These are phyloP conservation scores for Helenozyma rhizophorensis DNA, from an alignment of 805 yeast species.

Conservation along the genomic window DNA sequence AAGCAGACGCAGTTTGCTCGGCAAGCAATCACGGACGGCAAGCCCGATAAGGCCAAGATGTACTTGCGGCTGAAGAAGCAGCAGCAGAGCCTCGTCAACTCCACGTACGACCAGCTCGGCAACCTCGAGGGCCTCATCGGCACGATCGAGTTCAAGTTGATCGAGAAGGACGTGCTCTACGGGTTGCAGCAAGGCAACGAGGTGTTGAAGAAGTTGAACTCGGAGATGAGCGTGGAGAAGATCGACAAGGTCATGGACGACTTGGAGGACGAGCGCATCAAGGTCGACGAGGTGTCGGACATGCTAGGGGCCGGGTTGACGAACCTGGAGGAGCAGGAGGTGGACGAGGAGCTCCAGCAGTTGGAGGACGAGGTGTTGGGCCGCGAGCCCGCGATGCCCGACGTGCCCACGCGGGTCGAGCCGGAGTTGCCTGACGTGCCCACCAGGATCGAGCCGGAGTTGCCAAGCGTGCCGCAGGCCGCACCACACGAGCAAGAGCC, in stretches of 20 bases:
- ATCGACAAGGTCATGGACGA: constrained; percentile 85
- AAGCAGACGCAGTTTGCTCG: constrained; percentile 62
- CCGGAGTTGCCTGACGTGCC: neutral
- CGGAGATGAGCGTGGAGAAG: constrained; percentile 70
- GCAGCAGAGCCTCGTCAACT: constrained; percentile 66
- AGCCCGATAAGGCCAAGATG: constrained; percentile 59
- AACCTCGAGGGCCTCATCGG: constrained; percentile 75
- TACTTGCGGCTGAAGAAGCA: constrained; percentile 75
- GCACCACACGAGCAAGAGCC: constrained; percentile 13
- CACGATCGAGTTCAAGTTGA: constrained; percentile 81
- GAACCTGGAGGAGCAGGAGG: constrained; percentile 51
- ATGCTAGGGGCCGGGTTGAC: constrained; percentile 42
- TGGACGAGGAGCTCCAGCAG: constrained; percentile 57
- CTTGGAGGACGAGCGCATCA: constrained; percentile 71
- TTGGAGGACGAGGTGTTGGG: constrained; percentile 44
- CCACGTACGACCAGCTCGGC: constrained; percentile 73
- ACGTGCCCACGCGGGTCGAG: too few species aligned
- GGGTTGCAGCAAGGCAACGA: constrained; percentile 80
- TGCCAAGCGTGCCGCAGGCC: constrained; percentile 9
- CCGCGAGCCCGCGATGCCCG: neutral
- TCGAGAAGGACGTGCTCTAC: constrained; percentile 78
- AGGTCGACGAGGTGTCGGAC: constrained; percentile 70
- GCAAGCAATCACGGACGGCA: constrained; percentile 47
- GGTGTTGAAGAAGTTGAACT: constrained; percentile 69
- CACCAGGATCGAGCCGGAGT: constrained; percentile 1